These are phyloP conservation scores for Pezicula neosporulosa DNA, from an alignment of 2,329 filamentous ascomycete species.

Conservation along the genomic window DNA sequence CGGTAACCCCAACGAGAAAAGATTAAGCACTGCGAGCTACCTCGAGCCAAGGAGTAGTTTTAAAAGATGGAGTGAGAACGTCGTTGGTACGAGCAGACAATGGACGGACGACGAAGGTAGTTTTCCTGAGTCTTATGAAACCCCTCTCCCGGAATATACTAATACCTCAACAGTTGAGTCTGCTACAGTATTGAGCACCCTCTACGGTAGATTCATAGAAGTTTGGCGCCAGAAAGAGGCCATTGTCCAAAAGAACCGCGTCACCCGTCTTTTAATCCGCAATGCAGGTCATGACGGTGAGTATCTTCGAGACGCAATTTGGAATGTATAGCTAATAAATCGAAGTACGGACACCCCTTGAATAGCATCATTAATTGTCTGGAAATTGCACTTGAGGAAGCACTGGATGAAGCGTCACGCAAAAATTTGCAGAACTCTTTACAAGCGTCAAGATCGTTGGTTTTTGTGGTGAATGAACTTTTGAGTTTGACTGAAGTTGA, in stretches of 20 bases:
- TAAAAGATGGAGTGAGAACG: constrained; percentile 16
- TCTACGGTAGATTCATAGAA: constrained; percentile 20
- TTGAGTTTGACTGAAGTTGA: constrained; percentile 84
- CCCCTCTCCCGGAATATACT: not conserved
- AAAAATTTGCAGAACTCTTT: constrained; percentile 81
- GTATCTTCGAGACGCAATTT: constrained; percentile 54
- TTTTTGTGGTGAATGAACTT: constrained; percentile 89
- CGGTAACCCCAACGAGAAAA: constrained; percentile 18
- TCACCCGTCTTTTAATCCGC: constrained; percentile 16
- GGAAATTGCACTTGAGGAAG: constrained; percentile 80
- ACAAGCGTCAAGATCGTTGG: constrained; percentile 84
- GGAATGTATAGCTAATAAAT: constrained; percentile 62
- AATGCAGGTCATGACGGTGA: constrained; percentile 17
- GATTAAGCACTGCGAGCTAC: constrained; percentile 7
- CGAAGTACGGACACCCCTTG: constrained; percentile 64
- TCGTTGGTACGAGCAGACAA: constrained; percentile 15
- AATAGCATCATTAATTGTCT: constrained; percentile 94
- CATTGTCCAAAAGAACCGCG: constrained; percentile 12
- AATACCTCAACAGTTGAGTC: constrained; percentile 18
- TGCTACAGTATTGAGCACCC: constrained; percentile 15
- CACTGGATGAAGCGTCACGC: constrained; percentile 74
- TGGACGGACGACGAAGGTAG: constrained; percentile 20
- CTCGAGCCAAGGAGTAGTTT: constrained; percentile 18
- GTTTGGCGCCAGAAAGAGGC: constrained; percentile 19
- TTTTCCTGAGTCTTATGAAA: constrained; percentile 2